These are phyloP conservation scores for Xylariaceae sp. DNA, from an alignment of 2,329 filamentous ascomycete genomes.

Conservation along the genomic window DNA sequence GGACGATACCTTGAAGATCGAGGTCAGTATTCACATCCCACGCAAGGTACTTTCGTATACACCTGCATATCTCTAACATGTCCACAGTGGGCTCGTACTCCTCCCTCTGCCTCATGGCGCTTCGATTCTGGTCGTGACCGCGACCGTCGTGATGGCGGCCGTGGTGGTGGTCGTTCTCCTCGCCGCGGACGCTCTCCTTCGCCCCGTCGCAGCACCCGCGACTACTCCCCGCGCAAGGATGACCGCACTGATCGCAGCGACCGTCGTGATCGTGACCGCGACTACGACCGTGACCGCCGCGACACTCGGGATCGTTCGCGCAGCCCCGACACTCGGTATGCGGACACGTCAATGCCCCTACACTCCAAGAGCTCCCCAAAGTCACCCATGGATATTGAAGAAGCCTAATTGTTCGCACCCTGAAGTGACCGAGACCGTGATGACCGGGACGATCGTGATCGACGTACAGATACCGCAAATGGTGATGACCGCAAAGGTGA, in stretches of 20 bases:
- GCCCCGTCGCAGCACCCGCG: conserved; percentile 70
- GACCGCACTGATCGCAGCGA: conserved; percentile 64
- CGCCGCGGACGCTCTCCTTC: conserved; percentile 71
- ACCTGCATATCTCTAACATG: conserved; percentile 14
- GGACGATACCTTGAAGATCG: conserved; percentile 95
- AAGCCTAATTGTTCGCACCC: background rate
- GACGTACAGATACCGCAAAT: conserved; percentile 73
- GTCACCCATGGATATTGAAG: too few species aligned
- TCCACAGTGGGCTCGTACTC: conserved; percentile 92
- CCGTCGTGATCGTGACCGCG: conserved; percentile 60
- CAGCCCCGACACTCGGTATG: conserved; percentile 54
- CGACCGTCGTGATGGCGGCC: conserved; percentile 52
- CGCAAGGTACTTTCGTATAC: background rate
- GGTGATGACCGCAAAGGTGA: conserved; percentile 88
- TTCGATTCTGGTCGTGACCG: conserved; percentile 89
- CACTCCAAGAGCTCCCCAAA: too few species aligned
- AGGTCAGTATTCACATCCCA: conserved; percentile 56
- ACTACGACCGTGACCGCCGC: conserved; percentile 49
- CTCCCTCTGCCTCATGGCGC: conserved; percentile 95
- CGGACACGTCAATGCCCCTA: background rate
- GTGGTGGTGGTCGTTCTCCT: conserved; percentile 55
- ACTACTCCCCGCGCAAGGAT: conserved; percentile 85
- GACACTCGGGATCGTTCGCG: conserved; percentile 63
- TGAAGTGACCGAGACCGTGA: conserved; percentile 53
- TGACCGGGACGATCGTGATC: conserved; percentile 68